Evolutionary conservation across 78 protist genomes (phyloP).

Genomic region (Isochrysis galbana): DNA sequence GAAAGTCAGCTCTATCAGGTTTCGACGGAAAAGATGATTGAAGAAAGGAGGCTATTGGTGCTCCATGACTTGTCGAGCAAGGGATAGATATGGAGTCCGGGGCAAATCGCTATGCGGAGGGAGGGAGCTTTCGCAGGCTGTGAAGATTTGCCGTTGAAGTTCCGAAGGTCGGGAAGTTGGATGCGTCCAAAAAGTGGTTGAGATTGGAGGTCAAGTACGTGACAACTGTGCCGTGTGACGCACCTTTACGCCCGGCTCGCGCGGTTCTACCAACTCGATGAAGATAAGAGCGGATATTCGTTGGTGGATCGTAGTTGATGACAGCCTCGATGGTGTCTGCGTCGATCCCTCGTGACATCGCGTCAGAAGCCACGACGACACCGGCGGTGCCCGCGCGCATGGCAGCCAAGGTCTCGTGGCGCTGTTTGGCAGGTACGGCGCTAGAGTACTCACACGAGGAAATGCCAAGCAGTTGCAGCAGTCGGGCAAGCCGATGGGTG

Average conservation of each 20-base stretch:
- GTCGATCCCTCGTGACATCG: constrained; percentile 59
- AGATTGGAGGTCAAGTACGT: background rate
- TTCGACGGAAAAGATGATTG: too few relatives aligned
- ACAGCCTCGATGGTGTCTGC: constrained; percentile 25
- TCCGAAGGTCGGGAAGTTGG: too few relatives aligned
- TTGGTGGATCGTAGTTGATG: constrained; percentile 59
- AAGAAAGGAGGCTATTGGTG: too few relatives aligned
- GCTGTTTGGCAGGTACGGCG: background rate
- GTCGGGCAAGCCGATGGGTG: background rate
- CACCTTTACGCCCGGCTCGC: constrained; percentile 29
- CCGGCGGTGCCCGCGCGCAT: background rate
- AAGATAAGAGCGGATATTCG: constrained; percentile 30
- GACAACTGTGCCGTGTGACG: background rate
- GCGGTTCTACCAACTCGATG: constrained; percentile 64
- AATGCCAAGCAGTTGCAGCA: background rate
- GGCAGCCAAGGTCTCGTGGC: background rate
- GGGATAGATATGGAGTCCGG: too few relatives aligned
- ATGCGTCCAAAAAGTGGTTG: too few relatives aligned
- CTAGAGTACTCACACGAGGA: background rate
- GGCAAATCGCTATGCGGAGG: too few relatives aligned
- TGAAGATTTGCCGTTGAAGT: too few relatives aligned
- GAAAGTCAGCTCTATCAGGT: too few relatives aligned
- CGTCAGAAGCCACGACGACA: constrained; percentile 60
- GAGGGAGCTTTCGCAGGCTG: too few relatives aligned
- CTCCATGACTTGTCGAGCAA: too few relatives aligned